Base-by-base conservation (phyloP, 2,329 filamentous ascomycete genomes). In the Fusarium subtropicale region DNA sequence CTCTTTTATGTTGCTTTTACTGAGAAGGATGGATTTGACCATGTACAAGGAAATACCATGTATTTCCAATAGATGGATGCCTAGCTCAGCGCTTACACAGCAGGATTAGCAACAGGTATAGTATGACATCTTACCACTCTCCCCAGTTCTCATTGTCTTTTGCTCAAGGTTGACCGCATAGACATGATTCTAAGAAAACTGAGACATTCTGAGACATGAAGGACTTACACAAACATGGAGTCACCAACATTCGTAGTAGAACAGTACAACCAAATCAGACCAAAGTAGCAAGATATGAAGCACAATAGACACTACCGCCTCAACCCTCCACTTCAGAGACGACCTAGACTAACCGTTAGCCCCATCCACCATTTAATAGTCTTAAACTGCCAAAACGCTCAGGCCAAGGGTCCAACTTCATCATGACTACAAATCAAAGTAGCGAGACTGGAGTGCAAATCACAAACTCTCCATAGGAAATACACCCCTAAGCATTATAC, bases 381-480 rank as follows among this genome's bases (percentile, higher is more conserved):
- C 31, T 33, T 31, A 54, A 60, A 60, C 47, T 28, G 47, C 28
- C 34, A 30, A 13, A 48, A 65, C 36, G 62, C 60, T 65, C 36
- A 65, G 54, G 18, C 60, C 46, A 54, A 54, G 60, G 60, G 54
- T 66, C 61, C 52, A 59, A 58, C n/a, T 56, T 16, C 11, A 12
- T 28, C 22, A 44, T 45, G 18, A 54, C 53, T 30, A 30, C 15
- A 12, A 47, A 31, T 64, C 31, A 58, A 50, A 64, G 60, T 42
- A 59, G 34, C 22, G 24, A 41, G 42, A 41, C 26, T 57, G 24
- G 33, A 38, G 26, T 47, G 26, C 30, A 38, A 33, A 47, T 46
- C 52, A 28, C 33, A 39, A 26, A 31, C 34, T 31, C 56, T 33
- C 26, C 16, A 31, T 52, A 52, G 26, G 41, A 44, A 54, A 64